A percentile compares a stretch with the other conserved stretches of the same genome.
phyloP scores from a whole-genome alignment of 2,329 filamentous ascomycete species.

The Pseudogymnoascus sp. region DNA sequence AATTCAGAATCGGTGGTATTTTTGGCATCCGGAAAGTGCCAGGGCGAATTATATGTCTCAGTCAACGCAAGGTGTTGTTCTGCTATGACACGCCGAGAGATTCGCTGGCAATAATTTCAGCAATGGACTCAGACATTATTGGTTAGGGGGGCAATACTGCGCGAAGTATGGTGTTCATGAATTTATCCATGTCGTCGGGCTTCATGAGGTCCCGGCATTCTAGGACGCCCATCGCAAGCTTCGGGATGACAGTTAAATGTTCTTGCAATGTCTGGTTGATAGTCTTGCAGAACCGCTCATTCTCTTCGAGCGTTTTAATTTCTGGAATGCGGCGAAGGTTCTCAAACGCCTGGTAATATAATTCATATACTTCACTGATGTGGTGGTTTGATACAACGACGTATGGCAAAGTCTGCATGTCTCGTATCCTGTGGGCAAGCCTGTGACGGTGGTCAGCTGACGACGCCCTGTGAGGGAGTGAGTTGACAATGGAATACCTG shows the following conservation, averaged over 20 bases:
- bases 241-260: conserved; percentile 88
- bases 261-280: conserved; percentile 73
- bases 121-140: background rate
- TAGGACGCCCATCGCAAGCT: conserved; percentile 86
- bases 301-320: conserved; percentile 78
- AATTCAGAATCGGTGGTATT: conserved; percentile 63
- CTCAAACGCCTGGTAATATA: conserved; percentile 97
- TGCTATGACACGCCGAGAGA: conserved; percentile 90
- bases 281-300: conserved; percentile 74
- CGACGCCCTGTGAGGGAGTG: background rate
- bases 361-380: conserved; percentile 88
- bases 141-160: conserved; percentile 50
- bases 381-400: conserved; percentile 93
- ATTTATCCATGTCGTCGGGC: conserved; percentile 72
- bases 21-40: conserved; percentile 71
- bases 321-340: conserved; percentile 75
- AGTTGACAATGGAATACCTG: conserved; percentile 38
- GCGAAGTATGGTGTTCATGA: conserved; percentile 89
- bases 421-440: conserved; percentile 85
- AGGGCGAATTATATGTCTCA: conserved; percentile 83
- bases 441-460: conserved; percentile 35
- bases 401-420: conserved; percentile 95
- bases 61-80: conserved; percentile 94
- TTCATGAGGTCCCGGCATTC: conserved; percentile 80
- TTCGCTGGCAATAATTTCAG: conserved; percentile 49